phyloP scores from a whole-genome alignment of 371 early-diverging fungal genomes.

The Lichtheimia corymbifera region DNA sequence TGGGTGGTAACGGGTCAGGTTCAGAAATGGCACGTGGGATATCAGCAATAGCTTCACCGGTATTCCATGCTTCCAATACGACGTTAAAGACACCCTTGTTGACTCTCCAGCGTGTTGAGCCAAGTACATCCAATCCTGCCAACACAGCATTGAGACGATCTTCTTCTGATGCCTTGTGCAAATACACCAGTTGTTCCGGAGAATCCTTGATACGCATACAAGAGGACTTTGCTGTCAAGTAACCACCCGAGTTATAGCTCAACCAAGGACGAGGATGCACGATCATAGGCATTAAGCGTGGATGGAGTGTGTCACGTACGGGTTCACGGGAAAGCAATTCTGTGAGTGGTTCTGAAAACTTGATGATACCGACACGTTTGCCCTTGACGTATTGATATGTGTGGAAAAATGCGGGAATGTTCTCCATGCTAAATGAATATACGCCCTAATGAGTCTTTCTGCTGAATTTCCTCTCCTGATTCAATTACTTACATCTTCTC shows the following conservation, averaged over 20 bases:
- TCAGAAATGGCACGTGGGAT: conserved; percentile 58
- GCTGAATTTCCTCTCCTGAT: too few relatives aligned
- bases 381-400: conserved; percentile 63
- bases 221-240: conserved; percentile 67
- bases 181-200: conserved; percentile 76
- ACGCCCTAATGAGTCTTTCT: too few relatives aligned
- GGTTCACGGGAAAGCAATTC: conserved; percentile 71
- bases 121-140: conserved; percentile 88
- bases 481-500: conserved; percentile 36
- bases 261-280: conserved; percentile 95
- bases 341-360: conserved; percentile 66
- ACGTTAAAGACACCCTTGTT: conserved; percentile 83
- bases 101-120: conserved; percentile 87
- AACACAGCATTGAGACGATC: conserved; percentile 70
- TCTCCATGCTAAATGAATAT: conserved; percentile 30
- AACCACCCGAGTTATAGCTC: conserved; percentile 88
- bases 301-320: conserved; percentile 65
- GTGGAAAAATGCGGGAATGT: conserved; percentile 87
- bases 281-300: conserved; percentile 92
- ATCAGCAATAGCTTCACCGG: conserved; percentile 73
- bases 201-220: conserved; percentile 82
- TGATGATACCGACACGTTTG: conserved; percentile 77
- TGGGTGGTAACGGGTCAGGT: conserved; percentile 46
- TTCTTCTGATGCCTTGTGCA: conserved; percentile 80
- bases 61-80: conserved; percentile 88